Evolutionary conservation across 352 stramenopile genomes (phyloP).

Genomic region (Phytopythium vexans): DNA sequence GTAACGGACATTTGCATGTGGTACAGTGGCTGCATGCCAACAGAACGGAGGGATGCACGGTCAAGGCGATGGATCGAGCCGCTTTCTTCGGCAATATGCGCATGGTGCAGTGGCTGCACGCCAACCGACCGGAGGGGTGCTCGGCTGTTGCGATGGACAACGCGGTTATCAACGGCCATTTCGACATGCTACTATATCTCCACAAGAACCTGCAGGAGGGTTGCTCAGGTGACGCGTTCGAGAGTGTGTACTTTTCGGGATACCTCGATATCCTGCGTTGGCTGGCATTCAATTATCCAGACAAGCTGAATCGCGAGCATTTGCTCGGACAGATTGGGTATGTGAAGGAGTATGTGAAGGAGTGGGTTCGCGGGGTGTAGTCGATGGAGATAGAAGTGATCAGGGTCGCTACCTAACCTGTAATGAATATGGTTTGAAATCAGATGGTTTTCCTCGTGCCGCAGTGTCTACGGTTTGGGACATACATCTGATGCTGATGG

Average conservation of each 20-base stretch:
- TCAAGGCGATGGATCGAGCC: slow-evolving; percentile 19
- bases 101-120: slow-evolving; percentile 19
- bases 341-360: too few relatives aligned
- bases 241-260: not conserved
- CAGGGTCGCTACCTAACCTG: too few relatives aligned
- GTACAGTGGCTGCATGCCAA: slow-evolving; percentile 21
- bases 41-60: slow-evolving; percentile 19
- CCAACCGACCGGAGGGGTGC: slow-evolving; percentile 22
- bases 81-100: slow-evolving; percentile 12
- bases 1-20: slow-evolving; percentile 14
- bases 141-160: slow-evolving; percentile 20
- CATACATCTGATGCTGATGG: too few relatives aligned
- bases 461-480: too few relatives aligned
- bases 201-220: slow-evolving; percentile 20
- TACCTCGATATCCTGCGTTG: too few relatives aligned
- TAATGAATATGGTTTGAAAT: too few relatives aligned
- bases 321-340: too few relatives aligned
- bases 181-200: slow-evolving; percentile 20
- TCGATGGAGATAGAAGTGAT: too few relatives aligned
- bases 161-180: slow-evolving; percentile 19
- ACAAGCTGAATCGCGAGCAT: too few relatives aligned
- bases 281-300: too few relatives aligned
- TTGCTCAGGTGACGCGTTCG: slow-evolving; percentile 12
- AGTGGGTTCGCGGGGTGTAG: too few relatives aligned
- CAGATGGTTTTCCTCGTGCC: too few relatives aligned